Evolutionary conservation across 805 yeast genomes (phyloP), one percentile per base, ranked within the genome.

Genomic region (Metschnikowia dekortorum): DNA sequence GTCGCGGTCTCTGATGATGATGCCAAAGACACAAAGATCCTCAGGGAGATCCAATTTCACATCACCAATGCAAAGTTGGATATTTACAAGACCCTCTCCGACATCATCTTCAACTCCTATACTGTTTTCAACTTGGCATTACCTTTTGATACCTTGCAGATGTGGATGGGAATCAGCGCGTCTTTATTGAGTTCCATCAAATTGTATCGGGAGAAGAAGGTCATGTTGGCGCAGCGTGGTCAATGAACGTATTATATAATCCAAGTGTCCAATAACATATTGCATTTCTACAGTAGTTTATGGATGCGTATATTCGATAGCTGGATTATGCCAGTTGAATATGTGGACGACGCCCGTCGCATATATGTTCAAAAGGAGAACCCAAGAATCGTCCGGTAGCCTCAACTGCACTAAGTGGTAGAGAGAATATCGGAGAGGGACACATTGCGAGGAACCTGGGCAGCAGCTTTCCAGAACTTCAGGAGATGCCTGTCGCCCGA

Each of bases 401-500:
- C 18, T 16, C 22, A 22, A 22, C 22, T 22, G 22, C 22, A 28
- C 14, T 18, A 39, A n/a, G 51, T 36, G 26, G 40, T 44, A 38
- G 30, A 18, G 16, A 67, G 32, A 16, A 69, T 56, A 26, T 75
- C 72, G 31, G 67, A 74, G 40, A 75, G 53, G 3, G 68, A 63
- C 28, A 80, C 60, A 49, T 63, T 66, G 32, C 60, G 14, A 1
- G 49, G 47, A 33, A 53, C 64, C 35, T 64, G 68, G 30, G 67
- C 64, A 0, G 92, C 92, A 47, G 74, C 69, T 59, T 84, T 88
- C 97, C 97, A 92, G 62, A 92, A 94, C 67, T 92, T 92, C 46
- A 94, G 86, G 52, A 92, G 63, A 68, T 92, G 99, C 57, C 99
- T 75, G 10, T 85, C 73, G 0, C 99, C 99, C 5, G 95, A 83